Base-by-base conservation (phyloP, 495 filamentous ascomycete genomes). In the Daldinia caldariorum region DNA sequence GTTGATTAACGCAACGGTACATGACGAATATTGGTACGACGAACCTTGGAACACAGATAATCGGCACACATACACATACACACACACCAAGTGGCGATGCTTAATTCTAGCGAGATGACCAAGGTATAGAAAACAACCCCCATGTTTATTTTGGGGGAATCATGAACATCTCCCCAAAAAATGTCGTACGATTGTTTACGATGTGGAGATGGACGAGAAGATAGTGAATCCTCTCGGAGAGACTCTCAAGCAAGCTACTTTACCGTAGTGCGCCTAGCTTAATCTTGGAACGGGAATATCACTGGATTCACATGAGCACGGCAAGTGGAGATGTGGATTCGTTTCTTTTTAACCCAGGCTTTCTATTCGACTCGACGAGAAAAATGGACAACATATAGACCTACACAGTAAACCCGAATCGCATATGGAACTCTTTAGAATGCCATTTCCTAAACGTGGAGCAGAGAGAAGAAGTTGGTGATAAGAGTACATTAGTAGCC, bases 151-250 rank as follows among this genome's bases (percentile, higher is more conserved):
- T 65, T 68, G 43, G 65, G 56, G 70, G 70, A 5, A 69, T 62
- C 65, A 69, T 62, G 70, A 69, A 72, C 57, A 47, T 66, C 61
- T 61, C 57, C 35, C 26, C 1, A 26, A 26, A 69, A 49, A 61
- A 63, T 94, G 22, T 85, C 85, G 5, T 92, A 94, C 77, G 92
- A 94, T 47, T 79, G 90, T 94, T 3, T 94, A 94, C 67, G 91
- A 94, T 77, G 71, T 82, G 94, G 5, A 88, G 89, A 77, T 92
- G 89, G 84, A 66, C 55, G 51, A 72, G 70, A 68, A 61, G 56
- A 72, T 62, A 32, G 5, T 29, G 10, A 53, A 62, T 56, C 47
- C 60, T 64, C 61, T 67, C 61, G 70, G 65, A 51, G 32, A 68
- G 49, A 69, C 64, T 72, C 58, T 51, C 66, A 61, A 62, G 60